These are phyloP conservation scores for Ustilaginoidea virens DNA, from an alignment of 2,329 filamentous ascomycete species.

Conservation along the genomic window DNA sequence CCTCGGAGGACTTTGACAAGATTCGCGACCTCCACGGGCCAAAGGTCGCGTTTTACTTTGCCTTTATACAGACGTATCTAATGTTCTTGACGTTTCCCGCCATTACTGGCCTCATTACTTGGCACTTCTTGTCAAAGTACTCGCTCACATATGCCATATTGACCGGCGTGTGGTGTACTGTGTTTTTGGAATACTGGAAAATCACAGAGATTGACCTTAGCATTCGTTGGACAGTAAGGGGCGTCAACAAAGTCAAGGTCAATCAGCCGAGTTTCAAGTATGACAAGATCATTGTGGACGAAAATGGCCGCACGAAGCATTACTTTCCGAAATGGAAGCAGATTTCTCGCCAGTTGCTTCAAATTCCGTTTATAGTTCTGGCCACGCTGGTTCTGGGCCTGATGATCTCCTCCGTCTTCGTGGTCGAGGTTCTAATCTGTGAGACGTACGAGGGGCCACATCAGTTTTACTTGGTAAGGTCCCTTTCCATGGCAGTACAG, in stretches of 20 bases:
- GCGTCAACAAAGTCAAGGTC: slow-evolving; percentile 50
- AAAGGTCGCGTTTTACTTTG: slow-evolving; percentile 61
- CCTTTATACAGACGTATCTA: slow-evolving; percentile 67
- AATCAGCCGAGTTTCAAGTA: slow-evolving; percentile 49
- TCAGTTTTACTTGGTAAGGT: slow-evolving; percentile 48
- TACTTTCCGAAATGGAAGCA: slow-evolving; percentile 52
- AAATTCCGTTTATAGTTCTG: slow-evolving; percentile 51
- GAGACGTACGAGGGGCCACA: slow-evolving; percentile 58
- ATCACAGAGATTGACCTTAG: slow-evolving; percentile 56
- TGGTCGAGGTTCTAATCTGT: slow-evolving; percentile 59
- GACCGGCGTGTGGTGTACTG: slow-evolving; percentile 53
- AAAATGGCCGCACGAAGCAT: slow-evolving; percentile 44
- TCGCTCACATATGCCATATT: slow-evolving; percentile 53
- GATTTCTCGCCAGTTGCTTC: slow-evolving; percentile 47
- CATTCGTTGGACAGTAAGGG: slow-evolving; percentile 57
- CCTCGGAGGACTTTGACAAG: slow-evolving; percentile 35
- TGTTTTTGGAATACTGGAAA: slow-evolving; percentile 72
- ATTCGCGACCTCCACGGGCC: slow-evolving; percentile 48
- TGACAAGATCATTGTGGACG: slow-evolving; percentile 45
- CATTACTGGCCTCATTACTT: slow-evolving; percentile 49
- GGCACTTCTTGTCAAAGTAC: slow-evolving; percentile 53
- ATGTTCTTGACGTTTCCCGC: slow-evolving; percentile 56
- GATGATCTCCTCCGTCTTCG: slow-evolving; percentile 55
- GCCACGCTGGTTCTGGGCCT: slow-evolving; percentile 44
- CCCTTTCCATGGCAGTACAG: no score